phyloP scores from a whole-genome alignment of 2,329 filamentous ascomycete genomes.

The Aspergillus aculeatus region DNA sequence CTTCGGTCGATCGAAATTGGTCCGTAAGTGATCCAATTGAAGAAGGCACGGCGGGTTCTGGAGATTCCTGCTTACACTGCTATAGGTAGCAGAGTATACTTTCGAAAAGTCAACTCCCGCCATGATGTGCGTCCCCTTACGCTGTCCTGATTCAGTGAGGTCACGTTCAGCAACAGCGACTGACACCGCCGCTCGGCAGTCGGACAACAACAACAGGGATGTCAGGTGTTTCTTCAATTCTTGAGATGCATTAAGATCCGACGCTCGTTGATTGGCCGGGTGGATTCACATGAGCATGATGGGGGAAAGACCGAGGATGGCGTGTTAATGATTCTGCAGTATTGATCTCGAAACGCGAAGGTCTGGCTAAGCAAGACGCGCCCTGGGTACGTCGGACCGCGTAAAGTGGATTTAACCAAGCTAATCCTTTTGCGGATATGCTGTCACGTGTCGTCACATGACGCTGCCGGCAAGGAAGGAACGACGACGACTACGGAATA shows the following conservation, averaged over 20 bases:
- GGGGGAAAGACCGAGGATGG: conserved; percentile 31
- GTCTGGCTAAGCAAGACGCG: conserved; percentile 33
- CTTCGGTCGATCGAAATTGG: neutral
- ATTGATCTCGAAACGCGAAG: conserved; percentile 28
- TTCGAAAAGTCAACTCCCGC: conserved; percentile 41
- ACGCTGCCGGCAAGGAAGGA: conserved; percentile 27
- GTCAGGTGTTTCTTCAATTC: conserved; percentile 9
- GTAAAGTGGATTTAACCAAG: conserved; percentile 38
- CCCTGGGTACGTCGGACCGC: conserved; percentile 27
- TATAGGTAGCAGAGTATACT: conserved; percentile 66
- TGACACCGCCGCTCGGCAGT: conserved; percentile 12
- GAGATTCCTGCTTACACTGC: conserved; percentile 50
- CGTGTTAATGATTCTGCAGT: conserved; percentile 28
- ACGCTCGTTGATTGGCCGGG: neutral
- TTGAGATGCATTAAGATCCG: conserved; percentile 10
- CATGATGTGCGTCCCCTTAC: conserved; percentile 30
- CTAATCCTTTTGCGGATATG: conserved; percentile 23
- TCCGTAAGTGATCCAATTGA: neutral
- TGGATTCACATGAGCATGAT: neutral
- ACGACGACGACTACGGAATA: conserved; percentile 26
- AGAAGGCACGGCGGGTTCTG: neutral
- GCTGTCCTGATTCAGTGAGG: conserved; percentile 23
- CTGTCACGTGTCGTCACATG: conserved; percentile 29
- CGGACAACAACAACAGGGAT: conserved; percentile 12
- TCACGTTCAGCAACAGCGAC: conserved; percentile 21